Percentiles rank a stretch among this genome's conserved stretches.
Conservation (phyloP, 1,284 basidiomycete genomes). For the Microbotryomycetes sp. region DNA sequence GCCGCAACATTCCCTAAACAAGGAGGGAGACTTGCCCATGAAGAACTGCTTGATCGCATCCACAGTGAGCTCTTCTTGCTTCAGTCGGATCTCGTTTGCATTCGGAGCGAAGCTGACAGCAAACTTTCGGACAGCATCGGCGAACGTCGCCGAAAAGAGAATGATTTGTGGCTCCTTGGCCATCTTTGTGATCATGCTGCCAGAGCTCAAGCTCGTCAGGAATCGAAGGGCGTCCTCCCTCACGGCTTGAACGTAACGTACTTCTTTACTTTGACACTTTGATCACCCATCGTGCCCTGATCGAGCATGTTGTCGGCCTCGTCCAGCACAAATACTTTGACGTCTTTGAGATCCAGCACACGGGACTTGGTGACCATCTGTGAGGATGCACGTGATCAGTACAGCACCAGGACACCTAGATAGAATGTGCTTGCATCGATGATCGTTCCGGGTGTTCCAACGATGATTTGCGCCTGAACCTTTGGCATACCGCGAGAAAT, state of each 20-base stretch:
- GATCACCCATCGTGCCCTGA: conserved; percentile 82
- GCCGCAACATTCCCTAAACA: background rate
- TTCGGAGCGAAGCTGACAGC: conserved; percentile 86
- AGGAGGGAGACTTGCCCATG: conserved; percentile 51
- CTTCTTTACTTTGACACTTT: conserved; percentile 93
- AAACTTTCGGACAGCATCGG: conserved; percentile 81
- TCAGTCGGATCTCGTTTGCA: conserved; percentile 93
- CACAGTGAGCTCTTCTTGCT: conserved; percentile 88
- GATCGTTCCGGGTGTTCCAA: conserved; percentile 96
- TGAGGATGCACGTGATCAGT: background rate
- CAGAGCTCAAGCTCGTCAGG: background rate
- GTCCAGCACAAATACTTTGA: conserved; percentile 94
- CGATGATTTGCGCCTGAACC: conserved; percentile 81
- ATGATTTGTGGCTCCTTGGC: conserved; percentile 60
- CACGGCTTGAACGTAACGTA: conserved; percentile 41
- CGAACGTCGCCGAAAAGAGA: conserved; percentile 97
- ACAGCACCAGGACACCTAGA: background rate
- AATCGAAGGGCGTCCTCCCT: background rate
- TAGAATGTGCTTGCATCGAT: conserved; percentile 61
- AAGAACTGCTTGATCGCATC: conserved; percentile 97
- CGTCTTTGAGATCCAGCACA: conserved; percentile 56
- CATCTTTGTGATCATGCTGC: conserved; percentile 27
- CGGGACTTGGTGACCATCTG: conserved; percentile 26
- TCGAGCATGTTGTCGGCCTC: conserved; percentile 99
- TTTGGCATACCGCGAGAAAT: conserved; percentile 52